Conservation (phyloP, 139 green algal species). For the Auxenochlorella pyrenoidosa region DNA sequence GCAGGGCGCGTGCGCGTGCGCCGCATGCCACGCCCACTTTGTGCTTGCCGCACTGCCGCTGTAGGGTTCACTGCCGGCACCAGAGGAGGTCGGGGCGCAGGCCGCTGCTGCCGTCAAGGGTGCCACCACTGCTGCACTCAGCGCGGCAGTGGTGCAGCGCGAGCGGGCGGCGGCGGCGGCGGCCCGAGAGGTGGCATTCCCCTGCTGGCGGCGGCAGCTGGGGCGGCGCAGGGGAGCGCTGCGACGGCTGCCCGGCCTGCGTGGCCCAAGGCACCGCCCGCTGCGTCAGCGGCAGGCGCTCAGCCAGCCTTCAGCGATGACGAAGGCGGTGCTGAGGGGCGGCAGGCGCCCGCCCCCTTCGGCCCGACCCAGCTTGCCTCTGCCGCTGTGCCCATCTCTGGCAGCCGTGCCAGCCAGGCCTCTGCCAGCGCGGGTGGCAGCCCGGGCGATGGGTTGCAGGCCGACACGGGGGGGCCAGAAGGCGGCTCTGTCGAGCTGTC, state of each 20-base stretch:
- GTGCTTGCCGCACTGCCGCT: not conserved
- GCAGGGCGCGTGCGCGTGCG: no score
- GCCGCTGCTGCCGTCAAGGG: conserved; percentile 44
- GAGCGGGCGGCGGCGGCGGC: not conserved
- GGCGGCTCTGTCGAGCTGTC: not conserved
- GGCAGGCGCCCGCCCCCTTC: not conserved
- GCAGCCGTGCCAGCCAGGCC: no score
- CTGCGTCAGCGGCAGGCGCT: not conserved
- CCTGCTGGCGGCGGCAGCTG: not conserved
- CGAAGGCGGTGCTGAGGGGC: not conserved
- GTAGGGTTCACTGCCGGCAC: not conserved
- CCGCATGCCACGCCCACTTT: not conserved
- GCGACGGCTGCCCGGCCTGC: not conserved
- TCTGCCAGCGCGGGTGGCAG: not conserved
- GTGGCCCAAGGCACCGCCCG: not conserved
- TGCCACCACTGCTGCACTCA: conserved; percentile 12
- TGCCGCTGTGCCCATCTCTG: not conserved
- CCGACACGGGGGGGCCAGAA: not conserved
- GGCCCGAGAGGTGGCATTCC: conserved; percentile 13
- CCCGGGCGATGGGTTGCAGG: not conserved
- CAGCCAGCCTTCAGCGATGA: conserved; percentile 7
- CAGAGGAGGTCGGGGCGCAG: conserved; percentile 38
- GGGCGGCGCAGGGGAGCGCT: not conserved
- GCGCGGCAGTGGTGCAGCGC: not conserved
- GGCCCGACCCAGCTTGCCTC: not conserved